These are phyloP conservation scores for Eutypella sp. DNA, from an alignment of 2,329 filamentous ascomycete species.

Conservation along the genomic window DNA sequence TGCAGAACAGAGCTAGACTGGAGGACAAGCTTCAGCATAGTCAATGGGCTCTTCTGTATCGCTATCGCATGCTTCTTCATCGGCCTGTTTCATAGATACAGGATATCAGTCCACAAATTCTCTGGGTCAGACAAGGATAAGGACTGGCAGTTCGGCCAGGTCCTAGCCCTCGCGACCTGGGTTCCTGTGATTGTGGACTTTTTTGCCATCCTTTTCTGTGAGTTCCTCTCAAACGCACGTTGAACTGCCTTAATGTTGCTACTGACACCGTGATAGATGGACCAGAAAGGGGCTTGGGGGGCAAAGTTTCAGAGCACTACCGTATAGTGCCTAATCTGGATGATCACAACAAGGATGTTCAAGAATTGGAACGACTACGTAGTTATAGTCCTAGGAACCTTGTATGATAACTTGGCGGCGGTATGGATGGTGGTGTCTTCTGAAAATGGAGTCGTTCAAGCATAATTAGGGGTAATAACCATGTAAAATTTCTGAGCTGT, in stretches of 20 bases:
- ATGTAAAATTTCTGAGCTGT: too few relatives aligned
- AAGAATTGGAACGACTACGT: background rate
- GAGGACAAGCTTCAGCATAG: slow-evolving; percentile 4
- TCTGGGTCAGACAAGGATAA: slow-evolving; percentile 16
- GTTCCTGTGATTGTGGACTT: slow-evolving; percentile 23
- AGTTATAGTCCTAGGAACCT: background rate
- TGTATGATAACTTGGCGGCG: too few relatives aligned
- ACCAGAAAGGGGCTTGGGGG: slow-evolving; percentile 2
- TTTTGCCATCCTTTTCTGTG: slow-evolving; percentile 20
- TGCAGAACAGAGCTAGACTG: background rate
- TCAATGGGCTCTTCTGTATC: slow-evolving; percentile 13
- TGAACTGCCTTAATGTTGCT: background rate
- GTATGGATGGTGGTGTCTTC: too few relatives aligned
- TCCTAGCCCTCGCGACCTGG: slow-evolving; percentile 26
- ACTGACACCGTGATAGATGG: slow-evolving; percentile 4
- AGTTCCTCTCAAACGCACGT: slow-evolving; percentile 7
- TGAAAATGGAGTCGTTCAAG: too few relatives aligned
- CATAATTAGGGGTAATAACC: too few relatives aligned
- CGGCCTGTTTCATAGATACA: slow-evolving; percentile 20
- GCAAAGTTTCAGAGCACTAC: background rate
- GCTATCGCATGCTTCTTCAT: slow-evolving; percentile 25
- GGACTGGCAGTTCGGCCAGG: slow-evolving; percentile 28
- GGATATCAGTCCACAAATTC: slow-evolving; percentile 7
- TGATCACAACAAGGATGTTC: background rate
- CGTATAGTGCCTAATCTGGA: background rate